Base-by-base conservation (phyloP, 306 rosid genomes). In the Urtica urens region DNA sequence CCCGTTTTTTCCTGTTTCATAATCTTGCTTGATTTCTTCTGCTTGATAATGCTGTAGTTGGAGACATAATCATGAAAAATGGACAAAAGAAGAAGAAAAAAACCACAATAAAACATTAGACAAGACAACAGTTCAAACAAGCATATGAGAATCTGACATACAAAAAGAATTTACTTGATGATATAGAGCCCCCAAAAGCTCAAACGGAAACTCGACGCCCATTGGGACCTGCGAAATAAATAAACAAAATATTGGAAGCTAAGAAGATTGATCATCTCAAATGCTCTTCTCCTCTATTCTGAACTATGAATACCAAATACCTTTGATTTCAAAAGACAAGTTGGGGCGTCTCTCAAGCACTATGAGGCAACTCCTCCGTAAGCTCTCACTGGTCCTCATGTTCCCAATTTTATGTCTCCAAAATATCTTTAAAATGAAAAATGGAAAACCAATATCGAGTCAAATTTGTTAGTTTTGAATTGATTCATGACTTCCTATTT, bases 291-390 rank as follows among this genome's bases (percentile, higher is more conserved):
- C n/a, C n/a, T n/a, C n/a, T n/a, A n/a, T n/a, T n/a, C n/a, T n/a
- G 39, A 56, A 38, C 48, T 52, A 42, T 53, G 60, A 21, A 63
- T 51, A 22, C 28, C 6, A n/a, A 34, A 17, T 62, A 87, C 94
- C 94, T 80, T 83, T 3, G 88, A 69, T 74, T 87, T 87, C 26
- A 87, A 78, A 45, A 83, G 71, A 72, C 76, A 72, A 50, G 87
- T 76, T 12, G 86, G 77, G 47, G 94, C 86, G 63, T 64, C 72
- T 78, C 79, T 78, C 71, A 83, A 62, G 78, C 94, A 87, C 55
- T 87, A 94, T 29, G 81, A 75, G 39, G 93, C 68, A 62, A 87
- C 93, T 64, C 96, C 96, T 52, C 94, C 93, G 67, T 83, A 87
- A 55, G 96, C 94, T 73, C 93, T 75, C 55, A 83, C 94, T 62